Conservation (phyloP, 2,329 filamentous ascomycete genomes). For the Aspergillus sergii region DNA sequence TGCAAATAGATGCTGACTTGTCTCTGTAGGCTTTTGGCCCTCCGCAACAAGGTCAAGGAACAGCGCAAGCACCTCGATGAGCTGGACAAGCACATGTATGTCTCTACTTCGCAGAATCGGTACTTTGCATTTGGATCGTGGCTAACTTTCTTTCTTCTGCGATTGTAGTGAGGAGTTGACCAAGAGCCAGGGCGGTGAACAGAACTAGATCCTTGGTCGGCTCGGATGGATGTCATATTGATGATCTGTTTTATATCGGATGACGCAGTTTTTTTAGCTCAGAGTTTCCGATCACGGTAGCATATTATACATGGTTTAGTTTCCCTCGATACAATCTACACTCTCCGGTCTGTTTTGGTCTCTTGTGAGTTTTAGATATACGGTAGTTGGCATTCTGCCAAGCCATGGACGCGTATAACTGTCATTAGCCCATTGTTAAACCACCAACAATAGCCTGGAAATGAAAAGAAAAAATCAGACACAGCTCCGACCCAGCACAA, state of each 20-base stretch:
- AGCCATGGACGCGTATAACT: not conserved
- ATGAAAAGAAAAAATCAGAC: not conserved
- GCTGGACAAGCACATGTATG: slow-evolving; percentile 84
- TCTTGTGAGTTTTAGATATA: not conserved
- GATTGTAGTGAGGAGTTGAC: slow-evolving; percentile 71
- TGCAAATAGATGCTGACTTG: slow-evolving; percentile 11
- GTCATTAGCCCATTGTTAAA: slow-evolving; percentile 8
- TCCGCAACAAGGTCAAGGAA: slow-evolving; percentile 69
- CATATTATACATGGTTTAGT: slow-evolving; percentile 4
- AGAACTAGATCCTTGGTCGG: slow-evolving; percentile 35
- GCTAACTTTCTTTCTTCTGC: not conserved
- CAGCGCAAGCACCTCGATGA: slow-evolving; percentile 83
- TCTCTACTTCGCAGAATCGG: slow-evolving; percentile 14
- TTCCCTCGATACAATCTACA: slow-evolving; percentile 18
- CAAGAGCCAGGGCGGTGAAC: slow-evolving; percentile 69
- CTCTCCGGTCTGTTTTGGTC: not conserved
- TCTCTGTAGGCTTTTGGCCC: slow-evolving; percentile 61
- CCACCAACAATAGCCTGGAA: not conserved
- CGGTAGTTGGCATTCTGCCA: not conserved
- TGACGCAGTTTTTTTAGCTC: slow-evolving; percentile 1
- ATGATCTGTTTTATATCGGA: not conserved
- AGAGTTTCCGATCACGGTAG: not conserved
- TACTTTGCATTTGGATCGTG: not conserved
- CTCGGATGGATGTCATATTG: not conserved
- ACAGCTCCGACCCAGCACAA: slow-evolving; percentile 4